Percentiles rank a stretch among this genome's conserved stretches.
Evolutionary conservation across 306 rosid genomes (phyloP).

Genomic region (Vigna mungo): DNA sequence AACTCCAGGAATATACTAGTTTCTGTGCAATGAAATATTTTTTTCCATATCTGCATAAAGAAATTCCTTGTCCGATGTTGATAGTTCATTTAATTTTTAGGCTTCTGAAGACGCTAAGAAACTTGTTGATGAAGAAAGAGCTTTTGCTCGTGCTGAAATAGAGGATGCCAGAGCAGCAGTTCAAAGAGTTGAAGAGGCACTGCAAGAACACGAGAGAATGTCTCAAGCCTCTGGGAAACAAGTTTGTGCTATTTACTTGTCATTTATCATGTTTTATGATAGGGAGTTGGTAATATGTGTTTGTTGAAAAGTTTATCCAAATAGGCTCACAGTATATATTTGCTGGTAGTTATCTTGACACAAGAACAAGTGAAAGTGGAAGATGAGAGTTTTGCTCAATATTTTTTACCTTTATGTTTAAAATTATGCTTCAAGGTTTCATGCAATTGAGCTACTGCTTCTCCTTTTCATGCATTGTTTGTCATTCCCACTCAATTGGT

Average conservation of each 20-base stretch:
- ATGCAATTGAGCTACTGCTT: not conserved
- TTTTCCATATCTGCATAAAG: not conserved
- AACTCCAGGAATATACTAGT: not conserved
- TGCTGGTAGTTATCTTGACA: conserved; percentile 8
- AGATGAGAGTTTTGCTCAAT: not conserved
- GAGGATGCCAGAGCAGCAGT: conserved; percentile 94
- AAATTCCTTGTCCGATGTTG: conserved; percentile 29
- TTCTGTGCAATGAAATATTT: conserved; percentile 24
- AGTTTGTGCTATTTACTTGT: conserved; percentile 53
- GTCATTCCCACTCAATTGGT: conserved; percentile 9
- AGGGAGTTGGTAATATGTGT: not conserved
- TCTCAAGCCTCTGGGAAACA: conserved; percentile 86
- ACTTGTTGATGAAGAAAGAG: conserved; percentile 93
- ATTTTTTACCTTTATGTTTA: not conserved
- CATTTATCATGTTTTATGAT: not conserved
- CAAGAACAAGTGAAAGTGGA: conserved; percentile 24
- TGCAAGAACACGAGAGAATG: conserved; percentile 82
- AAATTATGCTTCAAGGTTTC: conserved; percentile 13
- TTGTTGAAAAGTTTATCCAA: not conserved
- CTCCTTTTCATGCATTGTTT: conserved; percentile 18
- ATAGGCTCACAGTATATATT: conserved; percentile 4
- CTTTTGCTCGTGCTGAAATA: conserved; percentile 93
- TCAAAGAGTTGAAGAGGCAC: conserved; percentile 90
- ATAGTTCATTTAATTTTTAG: conserved; percentile 56
- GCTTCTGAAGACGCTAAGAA: conserved; percentile 98